Evolutionary conservation across 441 rosid genomes (phyloP), one percentile per base, ranked within the genome.

Genomic region (Adansonia grandidieri): DNA sequence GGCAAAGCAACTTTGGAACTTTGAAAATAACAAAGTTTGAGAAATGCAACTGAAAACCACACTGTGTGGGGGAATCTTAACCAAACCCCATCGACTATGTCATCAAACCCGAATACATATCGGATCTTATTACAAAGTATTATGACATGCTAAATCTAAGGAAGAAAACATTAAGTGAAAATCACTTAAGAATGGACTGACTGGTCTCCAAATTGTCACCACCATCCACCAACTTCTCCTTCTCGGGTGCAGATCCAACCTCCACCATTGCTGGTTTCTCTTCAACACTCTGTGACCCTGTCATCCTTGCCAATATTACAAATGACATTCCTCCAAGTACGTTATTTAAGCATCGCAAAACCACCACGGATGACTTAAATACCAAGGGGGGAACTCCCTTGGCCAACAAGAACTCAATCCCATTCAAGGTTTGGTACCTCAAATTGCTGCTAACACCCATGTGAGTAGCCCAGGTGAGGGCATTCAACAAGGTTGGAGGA

Each of bases 361-460:
- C 91, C 70, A 91, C 85, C 74, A 96, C 99, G 1, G 96, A 86
- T 3, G 87, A 82, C 91, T 93, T 93, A 76, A 96, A 96, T 17
- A 82, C 96, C 51, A 81, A 67, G 9, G 89, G 89, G 54, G 89
- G 88, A 74, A 79, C 78, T 77, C 84, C 83, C 54, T 84, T 88
- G 42, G 82, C 94, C 80, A 82, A 79, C 72, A 76, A 73, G 82
- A 86, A 93, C 90, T 90, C 89, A 1, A 77, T 72, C 76, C 87
- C 94, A 60, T 88, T 96, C 85, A 89, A 81, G 6, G 93, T 90
- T 79, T 97, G 99, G 88, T 97, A 97, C 77, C 99, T 93, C 63
- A 94, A 79, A 79, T 97, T 97, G 67, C 98, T 94, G 50, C 97
- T 97, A 17, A 93, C 62, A 0, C 98, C 99, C 99, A 97, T 94